Conservation (phyloP, 257 asterid species). For the Perilla frutescens region DNA sequence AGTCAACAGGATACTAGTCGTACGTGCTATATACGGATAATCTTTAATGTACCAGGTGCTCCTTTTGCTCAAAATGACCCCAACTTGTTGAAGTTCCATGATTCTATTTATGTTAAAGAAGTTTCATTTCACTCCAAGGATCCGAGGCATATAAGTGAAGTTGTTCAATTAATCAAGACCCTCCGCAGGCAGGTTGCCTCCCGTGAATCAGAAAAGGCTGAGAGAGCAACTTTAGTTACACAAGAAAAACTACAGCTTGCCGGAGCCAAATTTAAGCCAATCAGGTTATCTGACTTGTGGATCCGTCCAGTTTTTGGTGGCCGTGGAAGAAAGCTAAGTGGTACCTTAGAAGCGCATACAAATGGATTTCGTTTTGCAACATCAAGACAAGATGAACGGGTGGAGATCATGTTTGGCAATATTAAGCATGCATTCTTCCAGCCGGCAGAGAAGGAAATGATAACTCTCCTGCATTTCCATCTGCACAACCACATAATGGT, state of each 20-base stretch:
- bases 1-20: conserved; percentile 67
- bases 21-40: conserved; percentile 60
- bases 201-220: conserved; percentile 64
- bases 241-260: conserved; percentile 62
- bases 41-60: conserved; percentile 67
- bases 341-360: conserved; percentile 61
- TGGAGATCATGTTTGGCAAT: conserved; percentile 60
- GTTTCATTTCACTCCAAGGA: conserved; percentile 67
- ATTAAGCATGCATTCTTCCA: conserved; percentile 68
- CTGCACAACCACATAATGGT: conserved; percentile 73
- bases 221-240: conserved; percentile 64
- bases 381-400: conserved; percentile 59
- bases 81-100: conserved; percentile 48
- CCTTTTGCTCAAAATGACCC: conserved; percentile 56
- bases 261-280: conserved; percentile 59
- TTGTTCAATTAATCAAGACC: conserved; percentile 60
- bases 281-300: conserved; percentile 61
- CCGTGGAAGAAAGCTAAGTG: conserved; percentile 58
- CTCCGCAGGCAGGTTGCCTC: conserved; percentile 46
- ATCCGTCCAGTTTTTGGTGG: conserved; percentile 70
- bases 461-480: conserved; percentile 65
- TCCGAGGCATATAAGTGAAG: conserved; percentile 63
- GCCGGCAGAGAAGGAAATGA: conserved; percentile 77
- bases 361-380: conserved; percentile 70
- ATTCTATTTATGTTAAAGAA: conserved; percentile 55